Conservation (phyloP, 306 rosid species). For the Elaeagnus macrophylla region DNA sequence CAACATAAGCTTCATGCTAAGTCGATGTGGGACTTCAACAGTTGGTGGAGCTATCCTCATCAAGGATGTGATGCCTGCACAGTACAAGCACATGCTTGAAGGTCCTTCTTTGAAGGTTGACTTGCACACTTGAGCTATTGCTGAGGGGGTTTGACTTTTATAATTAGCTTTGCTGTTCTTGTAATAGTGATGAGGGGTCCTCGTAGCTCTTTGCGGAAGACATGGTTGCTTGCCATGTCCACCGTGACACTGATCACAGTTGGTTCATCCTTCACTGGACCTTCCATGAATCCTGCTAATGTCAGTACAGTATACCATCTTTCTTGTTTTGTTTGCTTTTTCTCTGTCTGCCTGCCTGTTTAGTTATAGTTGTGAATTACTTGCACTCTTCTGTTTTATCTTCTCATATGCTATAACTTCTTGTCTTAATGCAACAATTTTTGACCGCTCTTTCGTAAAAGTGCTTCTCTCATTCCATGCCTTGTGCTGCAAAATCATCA, state of each 20-base stretch:
- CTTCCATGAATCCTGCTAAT: slow-evolving; percentile 91
- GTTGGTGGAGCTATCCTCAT: slow-evolving; percentile 79
- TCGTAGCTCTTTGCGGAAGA: slow-evolving; percentile 39
- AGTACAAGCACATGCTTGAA: slow-evolving; percentile 65
- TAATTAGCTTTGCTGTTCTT: slow-evolving; percentile 59
- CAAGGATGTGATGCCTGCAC: slow-evolving; percentile 47
- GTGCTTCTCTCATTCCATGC: background rate
- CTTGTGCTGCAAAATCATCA: background rate
- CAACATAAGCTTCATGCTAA: no score
- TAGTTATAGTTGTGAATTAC: background rate
- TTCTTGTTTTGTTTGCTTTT: background rate
- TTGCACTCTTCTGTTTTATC: background rate
- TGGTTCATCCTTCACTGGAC: slow-evolving; percentile 70
- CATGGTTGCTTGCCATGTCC: slow-evolving; percentile 46
- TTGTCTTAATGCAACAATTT: background rate
- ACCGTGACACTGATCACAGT: slow-evolving; percentile 45
- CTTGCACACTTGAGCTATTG: slow-evolving; percentile 66
- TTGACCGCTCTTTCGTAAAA: background rate
- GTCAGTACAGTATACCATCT: slow-evolving; percentile 33
- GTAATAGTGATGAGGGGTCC: slow-evolving; percentile 68
- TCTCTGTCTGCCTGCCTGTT: background rate
- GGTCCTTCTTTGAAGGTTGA: slow-evolving; percentile 88
- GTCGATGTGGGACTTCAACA: no score
- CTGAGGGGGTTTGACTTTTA: slow-evolving; percentile 75
- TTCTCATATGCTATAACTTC: background rate